These are phyloP conservation scores for Backusella mclennaniae DNA, from an alignment of 192 early-diverging fungal genomes.

Conservation along the genomic window DNA sequence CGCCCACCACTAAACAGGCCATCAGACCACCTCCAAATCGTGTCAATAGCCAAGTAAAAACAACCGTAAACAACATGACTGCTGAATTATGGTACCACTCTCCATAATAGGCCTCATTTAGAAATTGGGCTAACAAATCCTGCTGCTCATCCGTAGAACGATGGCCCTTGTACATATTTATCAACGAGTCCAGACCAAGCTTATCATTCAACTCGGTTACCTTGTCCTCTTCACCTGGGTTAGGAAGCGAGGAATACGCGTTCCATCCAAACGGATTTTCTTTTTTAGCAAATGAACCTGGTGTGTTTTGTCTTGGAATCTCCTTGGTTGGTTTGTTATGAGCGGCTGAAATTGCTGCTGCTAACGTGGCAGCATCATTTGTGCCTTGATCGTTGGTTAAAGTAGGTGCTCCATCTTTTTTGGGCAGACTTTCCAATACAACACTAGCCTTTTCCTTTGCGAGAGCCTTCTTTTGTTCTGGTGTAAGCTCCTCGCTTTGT, in stretches of 20 bases:
- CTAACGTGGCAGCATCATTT: constrained; percentile 10
- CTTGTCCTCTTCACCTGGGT: constrained; percentile 26
- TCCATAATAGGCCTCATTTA: constrained; percentile 40
- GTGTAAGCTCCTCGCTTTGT: constrained; percentile 8
- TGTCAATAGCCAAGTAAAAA: constrained; percentile 35
- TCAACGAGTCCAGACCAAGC: constrained; percentile 16
- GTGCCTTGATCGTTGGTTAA: constrained; percentile 22
- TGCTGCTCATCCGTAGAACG: not conserved
- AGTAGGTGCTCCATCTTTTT: constrained; percentile 8
- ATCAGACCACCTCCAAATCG: constrained; percentile 36
- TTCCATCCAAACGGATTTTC: constrained; percentile 31
- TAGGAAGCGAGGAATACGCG: constrained; percentile 30
- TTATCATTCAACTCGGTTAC: not conserved
- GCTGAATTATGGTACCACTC: constrained; percentile 41
- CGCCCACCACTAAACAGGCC: constrained; percentile 39
- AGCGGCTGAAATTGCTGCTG: constrained; percentile 14
- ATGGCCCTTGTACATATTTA: constrained; percentile 1
- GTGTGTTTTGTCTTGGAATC: constrained; percentile 1
- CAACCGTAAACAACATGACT: constrained; percentile 29
- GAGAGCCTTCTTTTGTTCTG: constrained; percentile 24
- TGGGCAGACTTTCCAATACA: constrained; percentile 2
- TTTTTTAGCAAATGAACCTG: constrained; percentile 14
- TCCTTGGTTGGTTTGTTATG: not conserved
- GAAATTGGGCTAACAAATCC: constrained; percentile 31
- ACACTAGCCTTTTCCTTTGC: constrained; percentile 10